Conservation (phyloP, 768 basidiomycete species). For the Trametes maxima region DNA sequence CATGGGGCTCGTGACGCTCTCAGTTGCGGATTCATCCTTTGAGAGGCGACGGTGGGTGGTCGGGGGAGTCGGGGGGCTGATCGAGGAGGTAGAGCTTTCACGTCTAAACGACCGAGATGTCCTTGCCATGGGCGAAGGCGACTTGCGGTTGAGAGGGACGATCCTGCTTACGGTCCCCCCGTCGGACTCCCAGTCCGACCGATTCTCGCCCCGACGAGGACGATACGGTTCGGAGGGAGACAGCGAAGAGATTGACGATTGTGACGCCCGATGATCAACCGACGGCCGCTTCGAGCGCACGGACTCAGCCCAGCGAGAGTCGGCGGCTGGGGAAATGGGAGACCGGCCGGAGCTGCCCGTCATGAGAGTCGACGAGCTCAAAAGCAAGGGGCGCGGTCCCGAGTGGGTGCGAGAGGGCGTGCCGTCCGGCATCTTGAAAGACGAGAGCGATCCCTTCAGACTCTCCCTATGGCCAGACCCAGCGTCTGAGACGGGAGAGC, state of each 20-base stretch:
- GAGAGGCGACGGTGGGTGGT: constrained; percentile 22
- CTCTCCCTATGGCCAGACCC: constrained; percentile 42
- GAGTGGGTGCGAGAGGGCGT: constrained; percentile 31
- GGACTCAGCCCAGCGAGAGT: constrained; percentile 24
- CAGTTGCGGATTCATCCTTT: constrained; percentile 19
- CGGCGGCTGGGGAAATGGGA: constrained; percentile 21
- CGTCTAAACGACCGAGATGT: constrained; percentile 38
- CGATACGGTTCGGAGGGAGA: constrained; percentile 56
- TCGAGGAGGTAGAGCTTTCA: constrained; percentile 43
- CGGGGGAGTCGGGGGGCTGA: constrained; percentile 38
- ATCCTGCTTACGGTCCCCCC: constrained; percentile 47
- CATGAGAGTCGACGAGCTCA: constrained; percentile 47
- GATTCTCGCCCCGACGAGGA: constrained; percentile 36
- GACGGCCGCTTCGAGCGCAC: constrained; percentile 27
- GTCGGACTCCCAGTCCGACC: constrained; percentile 63
- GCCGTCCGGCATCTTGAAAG: constrained; percentile 39
- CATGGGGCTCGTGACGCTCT: constrained; percentile 18
- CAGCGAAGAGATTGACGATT: constrained; percentile 66
- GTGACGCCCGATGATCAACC: constrained; percentile 51
- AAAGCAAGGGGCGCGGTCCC: constrained; percentile 66
- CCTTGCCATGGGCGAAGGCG: constrained; percentile 74
- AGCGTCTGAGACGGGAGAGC: constrained; percentile 30
- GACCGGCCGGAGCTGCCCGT: constrained; percentile 27
- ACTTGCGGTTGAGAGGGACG: constrained; percentile 65
- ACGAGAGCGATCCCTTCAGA: constrained; percentile 47